Percentiles rank a stretch among this genome's conserved stretches.
These are phyloP conservation scores for Ophiobolus disseminans DNA, from an alignment of 2,329 filamentous ascomycete genomes.

Conservation along the genomic window DNA sequence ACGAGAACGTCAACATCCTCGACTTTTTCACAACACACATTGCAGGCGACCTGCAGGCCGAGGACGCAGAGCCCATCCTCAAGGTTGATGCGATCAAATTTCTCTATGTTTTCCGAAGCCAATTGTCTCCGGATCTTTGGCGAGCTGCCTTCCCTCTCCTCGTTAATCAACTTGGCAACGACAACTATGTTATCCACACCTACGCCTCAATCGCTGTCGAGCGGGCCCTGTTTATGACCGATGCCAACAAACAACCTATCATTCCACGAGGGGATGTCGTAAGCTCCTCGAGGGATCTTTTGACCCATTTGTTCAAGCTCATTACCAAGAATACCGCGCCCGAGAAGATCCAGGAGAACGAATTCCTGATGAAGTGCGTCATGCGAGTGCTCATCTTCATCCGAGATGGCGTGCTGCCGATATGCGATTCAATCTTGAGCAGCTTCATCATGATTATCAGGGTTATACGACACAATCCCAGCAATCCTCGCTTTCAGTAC, in stretches of 20 bases:
- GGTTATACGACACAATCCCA: constrained; percentile 92
- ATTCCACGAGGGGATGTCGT: constrained; percentile 81
- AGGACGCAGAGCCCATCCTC: constrained; percentile 78
- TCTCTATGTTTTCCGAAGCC: constrained; percentile 94
- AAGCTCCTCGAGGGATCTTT: constrained; percentile 81
- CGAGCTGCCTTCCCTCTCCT: constrained; percentile 85
- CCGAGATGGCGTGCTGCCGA: constrained; percentile 76
- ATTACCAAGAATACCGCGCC: constrained; percentile 85
- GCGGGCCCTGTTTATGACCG: constrained; percentile 82
- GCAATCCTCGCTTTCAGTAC: constrained; percentile 98
- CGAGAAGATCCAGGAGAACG: constrained; percentile 96
- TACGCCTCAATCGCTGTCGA: constrained; percentile 98
- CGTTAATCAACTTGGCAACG: constrained; percentile 86
- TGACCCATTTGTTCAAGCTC: constrained; percentile 88
- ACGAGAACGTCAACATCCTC: constrained; percentile 80
- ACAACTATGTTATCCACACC: constrained; percentile 96
- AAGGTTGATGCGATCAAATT: constrained; percentile 99
- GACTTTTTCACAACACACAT: constrained; percentile 95
- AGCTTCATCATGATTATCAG: constrained; percentile 89
- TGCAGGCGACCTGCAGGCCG: constrained; percentile 82
- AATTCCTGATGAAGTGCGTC: constrained; percentile 97
- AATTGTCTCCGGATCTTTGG: constrained; percentile 92
- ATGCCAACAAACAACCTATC: constrained; percentile 76
- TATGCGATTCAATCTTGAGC: constrained; percentile 78
- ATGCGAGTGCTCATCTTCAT: constrained; percentile 98